Evolutionary conservation across 2,329 filamentous ascomycete species (phyloP), one percentile per base, ranked within the genome.

Genomic region (Aspergillus texensis): DNA sequence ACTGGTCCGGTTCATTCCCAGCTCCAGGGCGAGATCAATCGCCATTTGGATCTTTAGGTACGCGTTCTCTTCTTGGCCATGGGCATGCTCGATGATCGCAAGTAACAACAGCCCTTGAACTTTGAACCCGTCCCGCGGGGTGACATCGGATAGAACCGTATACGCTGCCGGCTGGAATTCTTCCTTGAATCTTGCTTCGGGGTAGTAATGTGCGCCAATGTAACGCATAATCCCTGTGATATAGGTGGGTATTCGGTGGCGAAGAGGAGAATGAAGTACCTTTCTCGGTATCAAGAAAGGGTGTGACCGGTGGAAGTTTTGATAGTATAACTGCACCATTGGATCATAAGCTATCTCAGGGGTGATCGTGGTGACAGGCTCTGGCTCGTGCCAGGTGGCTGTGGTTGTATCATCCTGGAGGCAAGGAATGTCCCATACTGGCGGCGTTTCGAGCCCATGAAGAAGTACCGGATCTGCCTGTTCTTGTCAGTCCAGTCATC

Each of bases 1-100:
- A 0, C 84, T 82, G 50, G 85, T 81, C 4, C 85, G 85, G 72
- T 95, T 88, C 77, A 96, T 85, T 0, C 89, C 88, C 32, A 95
- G 83, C 60, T 91, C 86, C 6, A 94, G 76, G 0, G 92, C 91
- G 30, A 93, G 77, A 1, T 85, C 82, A 71, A 92, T 88, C 5
- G 88, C 89, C 34, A 89, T 84, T 9, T 81, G 80, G 21, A 96
- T 84, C 3, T 72, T 68, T 5, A 56, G 57, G 5, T 65, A 62
- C 2, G 74, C 73, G 50, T 61, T 65, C 14, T 69, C 66, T 28
- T 73, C 69, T 3, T 71, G 67, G 28, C 70, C 68, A 24, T 73
- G 65, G 3, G 72, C 71, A 56, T 76, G 74, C 21, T 70, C 70
- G 10, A 68, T 61, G 28, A 77, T 75, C 11, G 72, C 68, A 9